Conservation (phyloP, 2,329 filamentous ascomycete species). For the Trichoderma sp. region DNA sequence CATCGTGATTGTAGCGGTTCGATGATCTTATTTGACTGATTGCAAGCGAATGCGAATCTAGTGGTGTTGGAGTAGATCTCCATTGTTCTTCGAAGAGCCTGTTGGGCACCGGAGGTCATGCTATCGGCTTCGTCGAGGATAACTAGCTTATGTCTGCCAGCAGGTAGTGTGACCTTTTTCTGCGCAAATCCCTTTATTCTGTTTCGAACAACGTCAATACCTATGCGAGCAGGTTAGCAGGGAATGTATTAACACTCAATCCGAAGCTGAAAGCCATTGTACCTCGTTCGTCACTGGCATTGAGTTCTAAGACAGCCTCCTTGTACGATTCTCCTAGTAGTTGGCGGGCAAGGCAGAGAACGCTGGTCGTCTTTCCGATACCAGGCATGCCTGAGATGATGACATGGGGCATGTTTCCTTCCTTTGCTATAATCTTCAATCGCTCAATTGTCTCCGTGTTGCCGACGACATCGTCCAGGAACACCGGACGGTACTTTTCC, state of each 20-base stretch:
- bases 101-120: constrained; percentile 96
- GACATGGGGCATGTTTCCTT: constrained; percentile 98
- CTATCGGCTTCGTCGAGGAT: constrained; percentile 98
- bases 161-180: constrained; percentile 94
- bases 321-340: constrained; percentile 92
- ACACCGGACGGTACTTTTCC: constrained; percentile 94
- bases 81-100: constrained; percentile 94
- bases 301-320: constrained; percentile 94
- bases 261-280: constrained; percentile 49
- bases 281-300: constrained; percentile 94
- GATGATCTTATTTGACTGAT: constrained; percentile 99
- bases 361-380: constrained; percentile 96
- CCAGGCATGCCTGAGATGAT: constrained; percentile 99
- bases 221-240: constrained; percentile 41
- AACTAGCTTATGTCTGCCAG: constrained; percentile 90
- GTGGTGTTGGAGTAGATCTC: constrained; percentile 98
- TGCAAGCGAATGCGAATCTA: constrained; percentile 96
- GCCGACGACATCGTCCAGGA: constrained; percentile 94
- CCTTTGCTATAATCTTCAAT: constrained; percentile 95
- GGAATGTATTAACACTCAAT: not conserved
- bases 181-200: constrained; percentile 98
- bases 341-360: constrained; percentile 89
- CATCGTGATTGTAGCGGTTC: constrained; percentile 97
- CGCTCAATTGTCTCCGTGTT: constrained; percentile 98
- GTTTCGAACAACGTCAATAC: constrained; percentile 96